Evolutionary conservation across 2,329 filamentous ascomycete genomes (phyloP), one percentile per base, ranked within the genome.

Genomic region (Colletotrichum eremochloae): DNA sequence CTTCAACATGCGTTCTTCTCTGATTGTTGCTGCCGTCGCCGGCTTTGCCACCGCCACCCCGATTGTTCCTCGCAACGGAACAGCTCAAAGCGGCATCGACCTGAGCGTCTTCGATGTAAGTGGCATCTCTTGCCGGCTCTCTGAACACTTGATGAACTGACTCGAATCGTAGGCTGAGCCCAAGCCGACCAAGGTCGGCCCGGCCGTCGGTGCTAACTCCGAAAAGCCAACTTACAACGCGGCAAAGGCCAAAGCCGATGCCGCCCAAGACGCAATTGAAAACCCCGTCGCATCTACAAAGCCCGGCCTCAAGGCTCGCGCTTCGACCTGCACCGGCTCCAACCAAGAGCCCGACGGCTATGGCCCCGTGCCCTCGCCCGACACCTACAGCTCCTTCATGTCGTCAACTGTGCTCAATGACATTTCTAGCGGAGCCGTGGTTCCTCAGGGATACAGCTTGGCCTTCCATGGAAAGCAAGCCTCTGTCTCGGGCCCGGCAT

Each of bases 141-240:
- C 12, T 44, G 36, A 5, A 44, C 38, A 12, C n/a, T n/a, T 14
- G 20, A 20, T 6, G 6, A 40, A 11, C 50, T 72, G 36, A 72
- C 60, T 15, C 5, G 5, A 11, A 1, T 1, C 38, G 29, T 31
- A 72, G 69, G 52, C 58, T 1, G 52, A 33, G 14, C 33, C 68
- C 15, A 38, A 58, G 31, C 42, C 46, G 15, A 50, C 57, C 42
- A 72, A 72, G 69, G 15, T 42, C 24, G 69, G 69, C 24, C 69
- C 69, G 5, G 65, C 57, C n/a, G 57, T 72, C 11, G 69, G 58
- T 20, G 65, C 31, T 4, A 58, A 1, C n/a, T 29, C 31, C 31
- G 69, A 72, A 18, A 40, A 29, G 31, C 58, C 69, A 15, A 72
- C 69, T 1, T 72, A 72, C 18, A 44, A 68, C 46, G 12, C n/a